phyloP scores from a whole-genome alignment of 2,329 filamentous ascomycete genomes.

The Trichoderma semiorbis region DNA sequence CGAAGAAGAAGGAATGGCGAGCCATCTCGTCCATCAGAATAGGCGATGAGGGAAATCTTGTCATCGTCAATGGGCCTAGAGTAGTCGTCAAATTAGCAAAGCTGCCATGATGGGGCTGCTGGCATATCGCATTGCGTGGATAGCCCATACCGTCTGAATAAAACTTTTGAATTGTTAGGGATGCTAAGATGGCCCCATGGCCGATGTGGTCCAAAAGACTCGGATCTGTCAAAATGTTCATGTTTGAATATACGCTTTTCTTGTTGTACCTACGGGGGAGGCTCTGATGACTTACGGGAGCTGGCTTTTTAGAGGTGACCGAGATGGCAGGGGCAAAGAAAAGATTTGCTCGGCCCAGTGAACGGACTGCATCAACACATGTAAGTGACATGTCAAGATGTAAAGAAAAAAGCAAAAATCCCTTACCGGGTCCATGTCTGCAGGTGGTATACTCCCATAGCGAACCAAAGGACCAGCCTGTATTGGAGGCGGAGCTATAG shows the following conservation, averaged over 20 bases:
- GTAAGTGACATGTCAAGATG: slow-evolving; percentile 12
- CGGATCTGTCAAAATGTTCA: slow-evolving; percentile 36
- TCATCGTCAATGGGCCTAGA: slow-evolving; percentile 54
- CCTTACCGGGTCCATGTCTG: slow-evolving; percentile 25
- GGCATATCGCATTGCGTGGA: neutral
- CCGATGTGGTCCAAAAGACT: slow-evolving; percentile 44
- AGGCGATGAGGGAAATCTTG: slow-evolving; percentile 51
- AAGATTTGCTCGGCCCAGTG: slow-evolving; percentile 64
- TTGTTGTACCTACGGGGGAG: no score
- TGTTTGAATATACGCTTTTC: slow-evolving; percentile 2
- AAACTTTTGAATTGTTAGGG: slow-evolving; percentile 45
- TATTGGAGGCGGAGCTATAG: slow-evolving; percentile 31
- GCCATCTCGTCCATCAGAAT: slow-evolving; percentile 42
- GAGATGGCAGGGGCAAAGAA: slow-evolving; percentile 48
- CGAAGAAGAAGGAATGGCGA: slow-evolving; percentile 48
- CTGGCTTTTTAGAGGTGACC: slow-evolving; percentile 46
- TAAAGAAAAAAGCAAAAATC: neutral
- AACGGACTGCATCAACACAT: slow-evolving; percentile 35
- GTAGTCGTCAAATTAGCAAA: slow-evolving; percentile 9
- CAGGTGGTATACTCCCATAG: slow-evolving; percentile 29
- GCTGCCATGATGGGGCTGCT: neutral
- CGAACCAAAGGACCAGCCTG: slow-evolving; percentile 35
- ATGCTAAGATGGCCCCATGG: slow-evolving; percentile 44
- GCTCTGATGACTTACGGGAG: slow-evolving; percentile 27
- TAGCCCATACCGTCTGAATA: slow-evolving; percentile 51